Percentiles rank a stretch among this genome's conserved stretches.
phyloP scores from a whole-genome alignment of 176 grass and related monocot genomes.

The Aegilops speltoides region DNA sequence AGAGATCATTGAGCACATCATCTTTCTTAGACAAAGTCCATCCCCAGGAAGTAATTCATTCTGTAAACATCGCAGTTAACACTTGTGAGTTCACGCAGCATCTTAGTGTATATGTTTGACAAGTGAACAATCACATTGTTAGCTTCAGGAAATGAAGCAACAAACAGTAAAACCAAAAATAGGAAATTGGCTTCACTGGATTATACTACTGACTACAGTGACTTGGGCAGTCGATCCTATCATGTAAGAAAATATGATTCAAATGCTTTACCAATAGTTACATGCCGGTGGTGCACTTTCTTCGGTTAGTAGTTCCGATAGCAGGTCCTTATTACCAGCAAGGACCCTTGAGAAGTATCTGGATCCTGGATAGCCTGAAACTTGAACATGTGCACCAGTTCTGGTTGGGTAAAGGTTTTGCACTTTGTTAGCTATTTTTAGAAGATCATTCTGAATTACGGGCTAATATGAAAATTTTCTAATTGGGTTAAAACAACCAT shows the following conservation, averaged over 20 bases:
- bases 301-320: not conserved
- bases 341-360: not conserved
- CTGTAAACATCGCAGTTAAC: conserved; percentile 38
- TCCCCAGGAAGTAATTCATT: conserved; percentile 49
- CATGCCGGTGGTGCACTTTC: not conserved
- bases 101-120: not conserved
- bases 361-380: too few species aligned
- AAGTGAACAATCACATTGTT: not conserved
- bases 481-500: too few species aligned
- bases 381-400: too few species aligned
- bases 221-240: not conserved
- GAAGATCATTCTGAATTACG: too few species aligned
- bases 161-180: not conserved
- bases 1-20: conserved; percentile 73
- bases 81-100: not conserved
- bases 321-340: not conserved
- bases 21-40: conserved; percentile 70
- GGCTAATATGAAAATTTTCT: too few species aligned
- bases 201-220: not conserved
- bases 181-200: not conserved
- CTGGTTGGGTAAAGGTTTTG: too few species aligned
- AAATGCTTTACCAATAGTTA: not conserved
- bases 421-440: too few species aligned
- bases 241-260: not conserved
- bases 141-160: conserved; percentile 1